These are phyloP conservation scores for Trichopus zeylanicus DNA, from an alignment of 116 monocot genomes.

Conservation along the genomic window DNA sequence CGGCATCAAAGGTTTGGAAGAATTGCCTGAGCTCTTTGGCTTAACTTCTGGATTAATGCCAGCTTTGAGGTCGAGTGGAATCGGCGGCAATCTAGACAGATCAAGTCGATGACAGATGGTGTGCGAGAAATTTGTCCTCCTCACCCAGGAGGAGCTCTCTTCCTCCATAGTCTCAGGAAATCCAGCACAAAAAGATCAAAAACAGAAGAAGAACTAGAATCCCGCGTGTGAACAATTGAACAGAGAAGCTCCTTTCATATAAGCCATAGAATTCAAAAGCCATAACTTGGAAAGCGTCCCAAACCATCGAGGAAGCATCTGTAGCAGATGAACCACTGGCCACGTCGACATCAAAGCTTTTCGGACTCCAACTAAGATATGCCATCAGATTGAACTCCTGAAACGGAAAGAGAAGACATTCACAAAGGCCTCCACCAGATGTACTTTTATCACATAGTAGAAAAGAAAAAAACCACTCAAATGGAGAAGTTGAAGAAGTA, in stretches of 20 bases:
- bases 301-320: not conserved
- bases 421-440: not conserved
- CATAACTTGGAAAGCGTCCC: not conserved
- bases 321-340: not conserved
- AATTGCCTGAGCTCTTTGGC: slow-evolving; percentile 4
- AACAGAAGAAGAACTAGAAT: not conserved
- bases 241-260: not conserved
- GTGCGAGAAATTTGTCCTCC: slow-evolving; percentile 25
- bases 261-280: not conserved
- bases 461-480: not conserved
- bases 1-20: slow-evolving; percentile 11
- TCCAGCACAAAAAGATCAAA: not conserved
- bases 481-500: not conserved
- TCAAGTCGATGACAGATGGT: slow-evolving; percentile 48
- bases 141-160: slow-evolving; percentile 16
- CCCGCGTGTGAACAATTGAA: not conserved
- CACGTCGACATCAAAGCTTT: slow-evolving; percentile 1
- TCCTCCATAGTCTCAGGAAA: slow-evolving; percentile 10
- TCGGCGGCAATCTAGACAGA: slow-evolving; percentile 19
- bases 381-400: not conserved
- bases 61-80: slow-evolving; percentile 15
- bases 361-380: not conserved
- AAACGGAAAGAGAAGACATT: not conserved
- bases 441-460: not conserved
- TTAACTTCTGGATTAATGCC: slow-evolving; percentile 1